Evolutionary conservation across 1,284 basidiomycete species (phyloP), one percentile per base, ranked within the genome.

Genomic region (Naganishia albida): DNA sequence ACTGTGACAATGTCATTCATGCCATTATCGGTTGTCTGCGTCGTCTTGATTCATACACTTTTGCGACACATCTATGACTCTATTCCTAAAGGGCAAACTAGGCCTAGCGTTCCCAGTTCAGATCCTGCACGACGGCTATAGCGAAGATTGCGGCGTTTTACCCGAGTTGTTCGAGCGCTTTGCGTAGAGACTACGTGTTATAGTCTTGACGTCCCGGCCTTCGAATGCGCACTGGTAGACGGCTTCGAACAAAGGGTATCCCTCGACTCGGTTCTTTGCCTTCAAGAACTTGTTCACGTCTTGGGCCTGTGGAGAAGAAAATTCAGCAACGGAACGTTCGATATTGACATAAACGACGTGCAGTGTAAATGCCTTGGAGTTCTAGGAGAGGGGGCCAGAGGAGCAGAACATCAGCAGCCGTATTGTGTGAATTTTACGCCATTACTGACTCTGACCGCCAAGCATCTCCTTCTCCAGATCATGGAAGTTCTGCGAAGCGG

Each of bases 401-500:
- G 6, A 62, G 68, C 63, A 53, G 51, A 53, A 39, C 18, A 20
- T 53, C 30, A 53, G 12, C 7, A 4, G 10, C 23, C 18, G 15
- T 39, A 28, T 13, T n/a, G 16, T 23, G 72, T 73, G 66, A 72
- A 70, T 7, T 70, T 74, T 18, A 71, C 73, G 50, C 38, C 10
- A 72, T 34, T 74, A 75, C 77, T 71, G 63, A 79, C 82, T 84
- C 71, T 85, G 84, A 0, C 84, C 84, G 55, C 81, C 81, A 30
- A 85, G 75, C 75, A 85, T 79, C 70, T 83, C 82, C 68, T 80
- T 76, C 73, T 85, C 84, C 10, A 85, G 76, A 62, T 79, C 75
- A 44, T 82, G 79, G 63, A 85, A 85, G 1, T 78, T 68, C 30
- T 40, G 18, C 12, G 46, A 12, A 20, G 7, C n/a, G 25, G 25